These are phyloP conservation scores for Linaria vulgaris DNA, from an alignment of 257 asterid genomes.

Conservation along the genomic window DNA sequence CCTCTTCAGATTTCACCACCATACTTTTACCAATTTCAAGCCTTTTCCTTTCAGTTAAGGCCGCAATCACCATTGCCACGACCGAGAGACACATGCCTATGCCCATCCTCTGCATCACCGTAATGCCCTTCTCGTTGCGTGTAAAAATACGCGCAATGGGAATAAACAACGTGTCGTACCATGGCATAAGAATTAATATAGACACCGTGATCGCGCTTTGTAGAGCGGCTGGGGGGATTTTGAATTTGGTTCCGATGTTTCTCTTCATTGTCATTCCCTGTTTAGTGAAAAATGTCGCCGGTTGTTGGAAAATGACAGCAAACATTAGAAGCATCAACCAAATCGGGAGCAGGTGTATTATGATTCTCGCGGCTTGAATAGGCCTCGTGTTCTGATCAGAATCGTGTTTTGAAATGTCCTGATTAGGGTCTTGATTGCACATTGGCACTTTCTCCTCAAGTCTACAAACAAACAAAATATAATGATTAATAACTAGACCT, in stretches of 20 bases:
- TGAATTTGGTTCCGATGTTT: constrained; percentile 56
- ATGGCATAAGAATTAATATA: constrained; percentile 74
- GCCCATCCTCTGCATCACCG: constrained; percentile 82
- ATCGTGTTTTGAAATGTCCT: constrained; percentile 14
- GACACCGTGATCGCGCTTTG: constrained; percentile 91
- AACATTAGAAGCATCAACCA: constrained; percentile 83
- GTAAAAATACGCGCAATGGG: constrained; percentile 63
- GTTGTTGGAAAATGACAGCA: constrained; percentile 92
- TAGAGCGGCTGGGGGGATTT: constrained; percentile 93
- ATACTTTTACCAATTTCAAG: constrained; percentile 33
- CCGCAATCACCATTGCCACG: constrained; percentile 82
- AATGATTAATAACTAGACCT: not conserved
- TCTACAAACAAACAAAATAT: constrained; percentile 34
- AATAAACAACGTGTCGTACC: constrained; percentile 63
- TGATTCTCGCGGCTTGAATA: constrained; percentile 39
- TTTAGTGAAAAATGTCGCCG: constrained; percentile 90
- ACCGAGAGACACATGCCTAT: constrained; percentile 83
- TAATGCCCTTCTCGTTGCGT: constrained; percentile 60
- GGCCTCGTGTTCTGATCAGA: constrained; percentile 27
- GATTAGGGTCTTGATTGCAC: constrained; percentile 35
- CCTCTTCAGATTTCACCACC: constrained; percentile 21
- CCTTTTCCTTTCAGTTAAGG: constrained; percentile 56
- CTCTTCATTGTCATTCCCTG: constrained; percentile 92
- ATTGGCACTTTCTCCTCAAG: constrained; percentile 46
- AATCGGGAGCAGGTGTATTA: constrained; percentile 65